Conservation (phyloP, 768 basidiomycete genomes). For the Dentipellis fragilis region DNA sequence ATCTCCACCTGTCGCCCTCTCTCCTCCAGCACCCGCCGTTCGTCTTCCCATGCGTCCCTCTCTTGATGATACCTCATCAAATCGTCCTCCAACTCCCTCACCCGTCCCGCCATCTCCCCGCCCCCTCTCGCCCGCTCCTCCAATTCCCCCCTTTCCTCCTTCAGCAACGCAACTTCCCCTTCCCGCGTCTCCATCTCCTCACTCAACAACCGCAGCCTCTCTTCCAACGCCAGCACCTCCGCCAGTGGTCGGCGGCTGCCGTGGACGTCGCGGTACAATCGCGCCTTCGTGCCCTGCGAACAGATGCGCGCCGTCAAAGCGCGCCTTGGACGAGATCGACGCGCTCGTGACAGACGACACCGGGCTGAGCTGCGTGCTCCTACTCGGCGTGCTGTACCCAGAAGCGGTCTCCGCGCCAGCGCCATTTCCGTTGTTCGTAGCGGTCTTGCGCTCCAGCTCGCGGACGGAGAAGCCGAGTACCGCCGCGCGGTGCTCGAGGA, state of each 20-base stretch:
- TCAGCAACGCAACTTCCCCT: slow-evolving; percentile 35
- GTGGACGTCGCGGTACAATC: slow-evolving; percentile 40
- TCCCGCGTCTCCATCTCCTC: slow-evolving; percentile 55
- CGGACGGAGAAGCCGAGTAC: slow-evolving; percentile 62
- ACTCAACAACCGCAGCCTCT: slow-evolving; percentile 52
- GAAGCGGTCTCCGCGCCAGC: slow-evolving; percentile 42
- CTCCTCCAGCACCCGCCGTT: slow-evolving; percentile 8
- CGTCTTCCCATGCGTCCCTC: slow-evolving; percentile 26
- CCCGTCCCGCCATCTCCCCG: slow-evolving; percentile 27
- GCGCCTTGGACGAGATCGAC: slow-evolving; percentile 35
- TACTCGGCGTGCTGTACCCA: not conserved
- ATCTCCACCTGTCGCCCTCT: slow-evolving; percentile 24
- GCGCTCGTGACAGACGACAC: slow-evolving; percentile 27
- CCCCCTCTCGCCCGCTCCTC: slow-evolving; percentile 40
- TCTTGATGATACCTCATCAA: slow-evolving; percentile 36
- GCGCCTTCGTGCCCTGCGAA: slow-evolving; percentile 76
- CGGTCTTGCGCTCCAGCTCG: slow-evolving; percentile 5
- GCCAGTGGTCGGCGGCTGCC: slow-evolving; percentile 32
- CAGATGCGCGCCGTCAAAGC: slow-evolving; percentile 77
- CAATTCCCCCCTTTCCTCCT: slow-evolving; percentile 44
- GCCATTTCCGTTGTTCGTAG: slow-evolving; percentile 17
- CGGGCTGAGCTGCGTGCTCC: slow-evolving; percentile 5
- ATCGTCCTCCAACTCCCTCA: slow-evolving; percentile 30
- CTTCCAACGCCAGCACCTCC: slow-evolving; percentile 47
- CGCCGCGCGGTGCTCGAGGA: slow-evolving; percentile 77